phyloP scores from a whole-genome alignment of 192 early-diverging fungal species.

The Piromyces sp. region DNA sequence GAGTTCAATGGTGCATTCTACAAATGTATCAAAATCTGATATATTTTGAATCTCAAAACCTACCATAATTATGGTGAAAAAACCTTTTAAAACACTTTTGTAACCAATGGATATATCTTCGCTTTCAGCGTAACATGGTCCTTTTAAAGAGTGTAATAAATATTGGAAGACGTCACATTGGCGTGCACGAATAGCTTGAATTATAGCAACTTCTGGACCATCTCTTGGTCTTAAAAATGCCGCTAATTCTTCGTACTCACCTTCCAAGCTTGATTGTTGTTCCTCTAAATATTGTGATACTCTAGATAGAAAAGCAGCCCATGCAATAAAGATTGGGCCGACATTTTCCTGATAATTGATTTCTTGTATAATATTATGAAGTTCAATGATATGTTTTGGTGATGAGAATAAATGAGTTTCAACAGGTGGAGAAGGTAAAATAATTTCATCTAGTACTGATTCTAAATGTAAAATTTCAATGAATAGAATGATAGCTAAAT shows the following conservation, averaged over 20 bases:
- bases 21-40: background rate
- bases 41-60: background rate
- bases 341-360: background rate
- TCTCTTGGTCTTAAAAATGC: background rate
- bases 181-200: background rate
- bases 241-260: background rate
- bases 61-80: background rate
- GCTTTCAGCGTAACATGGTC: background rate
- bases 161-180: background rate
- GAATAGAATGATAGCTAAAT: background rate
- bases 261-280: background rate
- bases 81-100: background rate
- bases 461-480: background rate
- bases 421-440: background rate
- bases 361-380: background rate
- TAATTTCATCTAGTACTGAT: background rate
- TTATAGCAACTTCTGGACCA: background rate
- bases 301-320: background rate
- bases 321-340: background rate
- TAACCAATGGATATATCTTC: background rate
- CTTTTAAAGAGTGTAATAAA: background rate
- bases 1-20: background rate
- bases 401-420: background rate
- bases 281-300: background rate
- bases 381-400: background rate